A percentile compares a stretch with the other conserved stretches of the same genome.
phyloP scores from a whole-genome alignment of 768 basidiomycete species.

The Trametes gibbosa region DNA sequence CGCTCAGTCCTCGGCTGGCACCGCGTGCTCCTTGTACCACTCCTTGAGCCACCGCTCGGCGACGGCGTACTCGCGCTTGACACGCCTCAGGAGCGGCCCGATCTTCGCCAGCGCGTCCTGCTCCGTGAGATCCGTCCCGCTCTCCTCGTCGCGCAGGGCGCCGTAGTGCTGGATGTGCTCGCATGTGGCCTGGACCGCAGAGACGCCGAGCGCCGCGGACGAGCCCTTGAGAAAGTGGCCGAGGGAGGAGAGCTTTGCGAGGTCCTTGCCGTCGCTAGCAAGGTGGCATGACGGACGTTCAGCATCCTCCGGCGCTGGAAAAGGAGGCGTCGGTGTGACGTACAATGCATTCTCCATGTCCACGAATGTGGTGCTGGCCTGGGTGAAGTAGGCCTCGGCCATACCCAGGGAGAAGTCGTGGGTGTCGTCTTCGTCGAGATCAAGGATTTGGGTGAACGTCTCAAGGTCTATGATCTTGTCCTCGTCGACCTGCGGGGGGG shows the following conservation, averaged over 20 bases:
- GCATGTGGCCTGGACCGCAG: conserved; percentile 78
- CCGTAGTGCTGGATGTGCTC: conserved; percentile 92
- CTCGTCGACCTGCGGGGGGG: conserved; percentile 8
- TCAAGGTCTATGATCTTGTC: conserved; percentile 69
- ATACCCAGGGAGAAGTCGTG: conserved; percentile 77
- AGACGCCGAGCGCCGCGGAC: conserved; percentile 87
- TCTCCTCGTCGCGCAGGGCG: conserved; percentile 57
- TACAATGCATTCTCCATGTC: conserved; percentile 80
- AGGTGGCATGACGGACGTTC: not conserved
- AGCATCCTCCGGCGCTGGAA: not conserved
- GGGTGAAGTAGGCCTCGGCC: conserved; percentile 76
- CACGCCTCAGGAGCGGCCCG: conserved; percentile 48
- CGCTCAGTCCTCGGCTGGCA: conserved; percentile 10
- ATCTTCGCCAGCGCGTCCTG: conserved; percentile 61
- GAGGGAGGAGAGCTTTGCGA: conserved; percentile 61
- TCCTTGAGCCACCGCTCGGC: conserved; percentile 69
- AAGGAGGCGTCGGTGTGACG: conserved; percentile 35
- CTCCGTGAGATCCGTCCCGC: conserved; percentile 39
- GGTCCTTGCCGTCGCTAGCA: conserved; percentile 54
- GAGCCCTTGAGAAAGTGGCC: conserved; percentile 99
- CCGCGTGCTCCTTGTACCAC: conserved; percentile 39
- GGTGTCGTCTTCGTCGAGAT: conserved; percentile 83
- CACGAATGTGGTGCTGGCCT: conserved; percentile 72
- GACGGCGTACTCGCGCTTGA: conserved; percentile 64
- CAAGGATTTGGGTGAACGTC: conserved; percentile 82